Base-by-base conservation (phyloP, 805 yeast species). In the Torulaspora quercuum region DNA sequence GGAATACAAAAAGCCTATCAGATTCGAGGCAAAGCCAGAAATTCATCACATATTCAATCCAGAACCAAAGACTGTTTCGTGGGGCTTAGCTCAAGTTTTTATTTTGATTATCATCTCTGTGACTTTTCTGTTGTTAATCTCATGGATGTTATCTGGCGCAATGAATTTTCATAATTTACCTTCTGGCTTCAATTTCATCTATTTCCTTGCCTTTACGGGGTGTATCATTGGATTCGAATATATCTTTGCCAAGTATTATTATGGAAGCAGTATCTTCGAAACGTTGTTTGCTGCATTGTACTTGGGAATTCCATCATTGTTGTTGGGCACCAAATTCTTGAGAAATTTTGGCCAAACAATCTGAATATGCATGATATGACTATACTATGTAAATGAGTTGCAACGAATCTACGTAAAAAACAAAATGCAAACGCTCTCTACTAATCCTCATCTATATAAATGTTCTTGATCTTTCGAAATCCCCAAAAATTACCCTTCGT, bases 271-370 rank as follows among this genome's bases (percentile, higher is more conserved):
- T 13, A 62, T 62, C 14, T 62, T 62, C 26, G 58, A 52, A 4
- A 55, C 64, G 10, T 30, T 62, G 25, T 28, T 48, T 12, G 43
- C 39, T 22, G 42, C 53, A 9, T 45, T 49, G 11, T 50, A 76
- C 14, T 60, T 81, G 37, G 73, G 72, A 3, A 68, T 77, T 1
- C 70, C 82, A 21, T 65, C 80, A 19, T 54, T 82, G 25, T 70
- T 72, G 53, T 60, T 77, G 35, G 92, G 92, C 9, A 69, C 82
- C n/a, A 73, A 75, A 48, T 81, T 80, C 11, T 69, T 85, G 50
- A 70, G 80, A 53, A 68, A 61, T 37, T 70, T 45, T 53, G 43
- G 24, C 18, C 29, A 38, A 18, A 26, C 26, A 16, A 25, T 25
- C 12, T 34, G 19, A 27, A 22, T 29, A 30, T 15, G 28, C 19